Base-by-base conservation (phyloP, 2,329 filamentous ascomycete species). In the Botrytis sinoallii region DNA sequence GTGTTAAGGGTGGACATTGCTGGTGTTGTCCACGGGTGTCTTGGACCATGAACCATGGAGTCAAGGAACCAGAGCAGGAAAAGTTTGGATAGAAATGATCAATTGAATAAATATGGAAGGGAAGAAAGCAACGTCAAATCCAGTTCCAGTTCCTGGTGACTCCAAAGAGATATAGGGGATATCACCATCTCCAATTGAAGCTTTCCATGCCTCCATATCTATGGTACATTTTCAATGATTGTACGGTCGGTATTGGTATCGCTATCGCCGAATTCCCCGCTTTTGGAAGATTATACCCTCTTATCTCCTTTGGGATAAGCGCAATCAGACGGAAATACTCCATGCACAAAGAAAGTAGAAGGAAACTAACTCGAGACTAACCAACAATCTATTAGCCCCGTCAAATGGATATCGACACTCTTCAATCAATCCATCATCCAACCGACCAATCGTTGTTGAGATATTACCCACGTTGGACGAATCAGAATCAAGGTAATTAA, bases 391-490 rank as follows among this genome's bases (percentile, higher is more conserved):
- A 12, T n/a, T 38, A 16, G 38, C 60, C 60, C 38, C 38, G 42
- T 42, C 35, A 38, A 35, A 5, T 38, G 63, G 46, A 46, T 5
- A 8, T 48, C 42, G 14, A 66, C 10, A 52, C 5, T 8, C 25
- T 9, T 8, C 25, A n/a, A n/a, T n/a, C 48, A 7, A n/a, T n/a
- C 48, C 18, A 29, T n/a, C 9, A 35, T 4, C 8, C 7, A 22
- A 16, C 3, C 35, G 18, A 32, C 66, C 66, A 68, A 68, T 68
- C 48, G 42, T 18, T 1, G 2, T 22, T 57, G 10, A 42, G 29
- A 20, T 25, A 57, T 68, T 57, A 32, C 48, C 35, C 46, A 68
- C 65, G 65, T 68, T 68, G 22, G 25, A 57, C 66, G 25, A 68
- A 68, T 68, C 35, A 42, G 8, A 57, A 16, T 38, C n/a, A 12